phyloP scores from a whole-genome alignment of 345 rosid species.

The Syzygium aromaticum region DNA sequence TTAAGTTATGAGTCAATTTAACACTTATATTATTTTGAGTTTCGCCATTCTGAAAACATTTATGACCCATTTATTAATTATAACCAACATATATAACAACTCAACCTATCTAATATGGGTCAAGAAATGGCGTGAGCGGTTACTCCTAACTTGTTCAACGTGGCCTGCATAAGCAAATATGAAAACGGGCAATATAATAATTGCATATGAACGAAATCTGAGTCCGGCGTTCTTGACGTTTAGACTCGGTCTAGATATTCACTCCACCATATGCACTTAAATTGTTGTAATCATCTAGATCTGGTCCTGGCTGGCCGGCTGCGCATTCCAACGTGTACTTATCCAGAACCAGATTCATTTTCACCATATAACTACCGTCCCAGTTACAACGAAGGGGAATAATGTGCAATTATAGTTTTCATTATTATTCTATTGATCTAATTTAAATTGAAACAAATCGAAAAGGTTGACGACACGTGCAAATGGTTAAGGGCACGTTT shows the following conservation, averaged over 20 bases:
- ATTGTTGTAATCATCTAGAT: background rate
- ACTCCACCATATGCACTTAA: background rate
- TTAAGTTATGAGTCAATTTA: too few species aligned
- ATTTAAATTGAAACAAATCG: background rate
- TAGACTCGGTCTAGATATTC: background rate
- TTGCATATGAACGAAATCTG: background rate
- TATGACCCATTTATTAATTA: too few species aligned
- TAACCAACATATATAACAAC: too few species aligned
- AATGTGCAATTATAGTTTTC: background rate
- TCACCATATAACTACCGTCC: background rate
- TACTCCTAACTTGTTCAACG: background rate
- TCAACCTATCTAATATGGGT: too few species aligned
- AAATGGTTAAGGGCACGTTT: background rate
- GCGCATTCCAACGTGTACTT: background rate
- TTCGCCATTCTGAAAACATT: too few species aligned
- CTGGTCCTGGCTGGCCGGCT: background rate
- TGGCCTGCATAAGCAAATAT: background rate
- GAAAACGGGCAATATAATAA: background rate
- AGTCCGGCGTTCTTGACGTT: background rate
- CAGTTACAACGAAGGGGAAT: background rate
- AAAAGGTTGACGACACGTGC: background rate
- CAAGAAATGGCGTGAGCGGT: too few species aligned
- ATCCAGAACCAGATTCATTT: background rate
- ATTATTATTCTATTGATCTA: background rate
- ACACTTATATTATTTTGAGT: too few species aligned